These are phyloP conservation scores for Microcos paniculata DNA, from an alignment of 345 rosid species.

Conservation along the genomic window DNA sequence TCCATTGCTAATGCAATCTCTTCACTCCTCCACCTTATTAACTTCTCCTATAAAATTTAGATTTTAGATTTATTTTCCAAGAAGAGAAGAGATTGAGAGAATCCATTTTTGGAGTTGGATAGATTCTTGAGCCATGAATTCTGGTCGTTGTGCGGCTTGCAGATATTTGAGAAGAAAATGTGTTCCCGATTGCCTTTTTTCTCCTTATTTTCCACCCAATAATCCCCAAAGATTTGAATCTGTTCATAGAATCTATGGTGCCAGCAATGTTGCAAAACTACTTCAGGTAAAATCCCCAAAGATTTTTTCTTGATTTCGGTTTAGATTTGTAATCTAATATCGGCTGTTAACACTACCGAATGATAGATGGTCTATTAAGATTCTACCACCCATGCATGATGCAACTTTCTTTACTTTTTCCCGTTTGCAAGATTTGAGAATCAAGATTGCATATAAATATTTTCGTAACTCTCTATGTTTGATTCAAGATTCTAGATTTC, in stretches of 20 bases:
- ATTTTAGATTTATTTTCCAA: not conserved
- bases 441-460: not conserved
- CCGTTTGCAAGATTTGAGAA: not conserved
- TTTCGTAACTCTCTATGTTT: too few species aligned
- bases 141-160: constrained; percentile 64
- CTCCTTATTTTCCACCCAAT: constrained; percentile 59
- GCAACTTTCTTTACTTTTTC: not conserved
- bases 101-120: not conserved
- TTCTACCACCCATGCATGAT: not conserved
- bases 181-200: constrained; percentile 61
- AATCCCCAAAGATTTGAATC: constrained; percentile 55
- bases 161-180: constrained; percentile 70
- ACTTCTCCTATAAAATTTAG: not conserved
- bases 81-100: constrained; percentile 3
- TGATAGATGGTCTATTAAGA: too few species aligned
- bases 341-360: too few species aligned
- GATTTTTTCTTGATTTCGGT: too few species aligned
- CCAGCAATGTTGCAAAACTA: constrained; percentile 69
- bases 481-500: not conserved
- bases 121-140: constrained; percentile 16
- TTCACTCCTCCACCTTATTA: too few species aligned
- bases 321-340: too few species aligned
- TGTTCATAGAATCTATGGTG: constrained; percentile 70
- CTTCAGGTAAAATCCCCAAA: constrained; percentile 44
- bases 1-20: too few species aligned